Percentiles rank a stretch among this genome's conserved stretches.
phyloP scores from a whole-genome alignment of 2,329 filamentous ascomycete species.

The Epichloe sibirici region DNA sequence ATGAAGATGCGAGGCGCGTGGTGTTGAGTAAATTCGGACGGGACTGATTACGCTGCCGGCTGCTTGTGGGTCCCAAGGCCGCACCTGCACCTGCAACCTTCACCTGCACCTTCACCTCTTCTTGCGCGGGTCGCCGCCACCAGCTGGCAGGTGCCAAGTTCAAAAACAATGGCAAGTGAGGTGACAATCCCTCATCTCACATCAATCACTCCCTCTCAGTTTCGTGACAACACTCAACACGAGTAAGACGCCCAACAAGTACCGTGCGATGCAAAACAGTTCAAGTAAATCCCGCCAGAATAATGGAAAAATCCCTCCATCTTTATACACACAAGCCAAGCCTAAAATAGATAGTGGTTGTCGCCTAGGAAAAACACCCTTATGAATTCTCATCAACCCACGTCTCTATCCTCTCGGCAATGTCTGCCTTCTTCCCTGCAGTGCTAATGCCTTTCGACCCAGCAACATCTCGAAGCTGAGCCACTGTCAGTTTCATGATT shows the following conservation, averaged over 20 bases:
- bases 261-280: not conserved
- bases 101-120: too few species aligned
- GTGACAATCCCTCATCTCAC: too few species aligned
- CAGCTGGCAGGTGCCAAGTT: too few species aligned
- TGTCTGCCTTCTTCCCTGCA: constrained; percentile 39
- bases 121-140: too few species aligned
- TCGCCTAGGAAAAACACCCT: not conserved
- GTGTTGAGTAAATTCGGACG: not conserved
- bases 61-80: too few species aligned
- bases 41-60: not conserved
- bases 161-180: too few species aligned
- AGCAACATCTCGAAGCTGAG: constrained; percentile 38
- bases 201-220: too few species aligned
- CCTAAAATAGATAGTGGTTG: not conserved
- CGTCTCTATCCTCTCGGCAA: constrained; percentile 43
- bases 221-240: not conserved
- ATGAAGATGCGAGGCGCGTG: not conserved
- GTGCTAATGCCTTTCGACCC: constrained; percentile 34
- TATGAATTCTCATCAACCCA: constrained; percentile 38
- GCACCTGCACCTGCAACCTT: too few species aligned
- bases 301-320: too few species aligned
- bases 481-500: constrained; percentile 42
- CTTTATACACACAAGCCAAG: not conserved
- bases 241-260: not conserved
- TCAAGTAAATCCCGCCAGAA: not conserved